phyloP scores from a whole-genome alignment of 495 filamentous ascomycete species.

The Neurospora sp. region DNA sequence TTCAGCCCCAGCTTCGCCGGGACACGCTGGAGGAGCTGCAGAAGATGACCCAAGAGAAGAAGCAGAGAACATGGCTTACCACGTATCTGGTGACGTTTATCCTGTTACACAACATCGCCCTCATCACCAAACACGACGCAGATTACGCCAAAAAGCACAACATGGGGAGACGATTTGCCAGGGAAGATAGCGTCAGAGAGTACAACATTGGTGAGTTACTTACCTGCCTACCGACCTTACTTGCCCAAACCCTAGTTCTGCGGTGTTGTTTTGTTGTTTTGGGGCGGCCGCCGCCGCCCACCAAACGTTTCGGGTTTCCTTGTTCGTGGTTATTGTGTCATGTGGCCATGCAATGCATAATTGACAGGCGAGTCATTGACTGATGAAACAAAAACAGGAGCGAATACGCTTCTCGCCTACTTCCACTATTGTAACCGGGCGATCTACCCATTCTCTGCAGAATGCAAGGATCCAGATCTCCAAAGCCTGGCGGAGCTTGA shows the following conservation, averaged over 20 bases:
- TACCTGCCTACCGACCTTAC: background rate
- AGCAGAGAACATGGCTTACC: constrained; percentile 45
- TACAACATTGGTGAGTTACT: constrained; percentile 37
- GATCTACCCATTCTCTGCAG: constrained; percentile 36
- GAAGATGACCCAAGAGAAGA: constrained; percentile 46
- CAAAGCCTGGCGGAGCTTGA: constrained; percentile 35
- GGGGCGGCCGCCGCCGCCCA: background rate
- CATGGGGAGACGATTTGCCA: constrained; percentile 39
- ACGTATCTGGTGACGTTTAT: constrained; percentile 50
- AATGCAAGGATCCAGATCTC: constrained; percentile 40
- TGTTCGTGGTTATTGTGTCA: background rate
- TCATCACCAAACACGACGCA: constrained; percentile 46
- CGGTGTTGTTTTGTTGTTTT: background rate
- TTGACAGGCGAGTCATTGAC: background rate
- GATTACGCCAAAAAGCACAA: constrained; percentile 45
- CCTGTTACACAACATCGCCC: constrained; percentile 46
- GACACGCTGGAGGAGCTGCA: constrained; percentile 46
- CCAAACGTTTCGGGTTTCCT: background rate
- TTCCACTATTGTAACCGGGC: constrained; percentile 53
- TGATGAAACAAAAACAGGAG: constrained; percentile 25
- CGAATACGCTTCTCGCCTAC: constrained; percentile 47
- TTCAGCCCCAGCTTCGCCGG: constrained; percentile 43
- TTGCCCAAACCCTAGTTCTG: background rate
- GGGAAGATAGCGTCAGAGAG: constrained; percentile 40
- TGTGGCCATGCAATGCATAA: background rate